These are phyloP conservation scores for Syncephalastrum monosporum DNA, from an alignment of 371 early-diverging fungal genomes.

Conservation along the genomic window DNA sequence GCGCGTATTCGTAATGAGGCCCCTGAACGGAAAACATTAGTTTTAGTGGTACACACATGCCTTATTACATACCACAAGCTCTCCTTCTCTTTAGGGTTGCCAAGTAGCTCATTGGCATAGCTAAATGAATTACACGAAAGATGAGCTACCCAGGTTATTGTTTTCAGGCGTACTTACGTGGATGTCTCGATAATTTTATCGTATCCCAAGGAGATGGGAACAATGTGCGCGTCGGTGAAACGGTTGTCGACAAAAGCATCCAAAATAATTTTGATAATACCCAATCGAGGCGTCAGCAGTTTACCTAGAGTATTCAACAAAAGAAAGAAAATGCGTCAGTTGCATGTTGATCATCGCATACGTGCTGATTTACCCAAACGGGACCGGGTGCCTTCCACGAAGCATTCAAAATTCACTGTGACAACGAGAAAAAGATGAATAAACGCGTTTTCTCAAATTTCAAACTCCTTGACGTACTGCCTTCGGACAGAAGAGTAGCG, in stretches of 20 bases:
- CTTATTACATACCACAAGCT: slow-evolving; percentile 53
- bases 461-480: slow-evolving; percentile 28
- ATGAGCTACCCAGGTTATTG: no score
- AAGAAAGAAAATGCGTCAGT: not conserved
- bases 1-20: slow-evolving; percentile 56
- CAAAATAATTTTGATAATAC: slow-evolving; percentile 79
- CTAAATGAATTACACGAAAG: slow-evolving; percentile 2
- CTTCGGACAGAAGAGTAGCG: slow-evolving; percentile 46
- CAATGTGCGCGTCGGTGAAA: slow-evolving; percentile 71
- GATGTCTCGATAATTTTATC: slow-evolving; percentile 89
- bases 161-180: slow-evolving; percentile 46
- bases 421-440: not conserved
- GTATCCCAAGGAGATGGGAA: slow-evolving; percentile 86
- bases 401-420: slow-evolving; percentile 79
- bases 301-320: slow-evolving; percentile 46
- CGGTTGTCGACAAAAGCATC: slow-evolving; percentile 67
- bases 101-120: slow-evolving; percentile 74
- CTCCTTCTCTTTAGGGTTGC: slow-evolving; percentile 84
- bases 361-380: slow-evolving; percentile 51
- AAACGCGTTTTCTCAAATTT: no score
- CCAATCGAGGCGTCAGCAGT: slow-evolving; percentile 78
- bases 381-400: slow-evolving; percentile 86
- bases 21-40: slow-evolving; percentile 19
- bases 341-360: not conserved
- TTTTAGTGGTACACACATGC: not conserved